Evolutionary conservation across 768 basidiomycete species (phyloP).

Genomic region (Lyophyllum decastes): DNA sequence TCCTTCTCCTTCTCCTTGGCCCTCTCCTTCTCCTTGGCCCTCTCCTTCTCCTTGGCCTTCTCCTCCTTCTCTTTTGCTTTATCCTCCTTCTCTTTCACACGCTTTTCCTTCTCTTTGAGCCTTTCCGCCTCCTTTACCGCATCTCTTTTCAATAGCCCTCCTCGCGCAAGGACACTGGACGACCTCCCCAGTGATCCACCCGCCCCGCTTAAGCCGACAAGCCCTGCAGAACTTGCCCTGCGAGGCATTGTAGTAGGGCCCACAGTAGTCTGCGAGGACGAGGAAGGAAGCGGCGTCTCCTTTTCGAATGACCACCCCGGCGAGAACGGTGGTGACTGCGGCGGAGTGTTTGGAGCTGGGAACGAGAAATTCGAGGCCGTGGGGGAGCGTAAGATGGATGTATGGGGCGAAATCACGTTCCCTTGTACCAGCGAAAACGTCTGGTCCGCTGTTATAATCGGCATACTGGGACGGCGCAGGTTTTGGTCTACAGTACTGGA

Average conservation of each 20-base stretch:
- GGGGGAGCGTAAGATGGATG: conserved; percentile 8
- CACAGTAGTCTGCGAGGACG: neutral
- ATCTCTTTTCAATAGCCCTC: conserved; percentile 16
- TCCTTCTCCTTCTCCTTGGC: conserved; percentile 6
- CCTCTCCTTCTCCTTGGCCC: conserved; percentile 19
- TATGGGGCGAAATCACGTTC: neutral
- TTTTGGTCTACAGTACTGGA: conserved; percentile 9
- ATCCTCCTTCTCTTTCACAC: conserved; percentile 16
- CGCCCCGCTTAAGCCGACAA: conserved; percentile 4
- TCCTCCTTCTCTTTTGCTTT: conserved; percentile 18
- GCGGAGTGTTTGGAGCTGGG: neutral
- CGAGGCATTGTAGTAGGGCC: conserved; percentile 10
- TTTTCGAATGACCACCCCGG: conserved; percentile 2
- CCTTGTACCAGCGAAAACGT: conserved; percentile 1
- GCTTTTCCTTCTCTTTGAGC: conserved; percentile 19
- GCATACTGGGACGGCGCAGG: conserved; percentile 28
- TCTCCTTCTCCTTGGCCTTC: conserved; percentile 24
- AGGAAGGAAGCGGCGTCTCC: neutral
- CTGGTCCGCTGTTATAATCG: conserved; percentile 18
- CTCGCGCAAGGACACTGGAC: conserved; percentile 18
- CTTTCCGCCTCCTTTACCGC: conserved; percentile 14
- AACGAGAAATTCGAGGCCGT: neutral
- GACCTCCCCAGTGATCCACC: conserved; percentile 20
- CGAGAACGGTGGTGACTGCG: conserved; percentile 11
- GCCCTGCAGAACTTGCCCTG: conserved; percentile 19